A percentile compares a stretch with the other conserved stretches of the same genome.
Evolutionary conservation across 257 asterid genomes (phyloP).

Genomic region (Solanum virginianum): DNA sequence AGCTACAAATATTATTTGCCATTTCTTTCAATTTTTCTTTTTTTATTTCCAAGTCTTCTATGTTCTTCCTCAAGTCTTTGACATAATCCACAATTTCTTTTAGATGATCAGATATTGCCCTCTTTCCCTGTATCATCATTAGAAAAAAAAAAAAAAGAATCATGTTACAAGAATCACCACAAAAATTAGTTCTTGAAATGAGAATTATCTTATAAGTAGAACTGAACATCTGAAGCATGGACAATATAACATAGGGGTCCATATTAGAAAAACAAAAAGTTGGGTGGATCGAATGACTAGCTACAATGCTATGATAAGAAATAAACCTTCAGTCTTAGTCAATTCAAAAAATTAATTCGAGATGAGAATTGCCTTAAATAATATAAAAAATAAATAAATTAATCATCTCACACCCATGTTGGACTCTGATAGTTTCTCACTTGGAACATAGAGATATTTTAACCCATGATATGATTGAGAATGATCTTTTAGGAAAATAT

Average conservation of each 20-base stretch:
- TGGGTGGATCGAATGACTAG: not conserved
- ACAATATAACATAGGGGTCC: not conserved
- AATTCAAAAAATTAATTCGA: not conserved
- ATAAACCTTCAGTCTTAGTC: not conserved
- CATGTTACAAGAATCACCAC: not conserved
- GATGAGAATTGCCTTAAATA: not conserved
- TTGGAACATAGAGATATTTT: not conserved
- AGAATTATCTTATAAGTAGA: not conserved
- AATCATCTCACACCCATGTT: not conserved
- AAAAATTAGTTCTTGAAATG: not conserved
- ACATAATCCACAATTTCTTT: slow-evolving; percentile 1
- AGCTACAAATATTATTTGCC: not conserved
- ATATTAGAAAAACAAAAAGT: not conserved
- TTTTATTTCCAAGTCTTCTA: not conserved
- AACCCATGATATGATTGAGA: not conserved
- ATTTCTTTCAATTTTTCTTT: not conserved
- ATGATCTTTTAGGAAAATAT: too few relatives aligned
- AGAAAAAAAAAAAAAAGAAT: not conserved
- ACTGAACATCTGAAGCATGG: not conserved
- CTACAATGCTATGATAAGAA: not conserved
- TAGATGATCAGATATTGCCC: not conserved
- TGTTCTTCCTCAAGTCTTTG: not conserved
- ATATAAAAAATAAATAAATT: not conserved
- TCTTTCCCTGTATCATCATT: not conserved
- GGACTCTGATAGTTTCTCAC: not conserved